These are phyloP conservation scores for Nothopassalora personata DNA, from an alignment of 2,329 filamentous ascomycete species.

Conservation along the genomic window DNA sequence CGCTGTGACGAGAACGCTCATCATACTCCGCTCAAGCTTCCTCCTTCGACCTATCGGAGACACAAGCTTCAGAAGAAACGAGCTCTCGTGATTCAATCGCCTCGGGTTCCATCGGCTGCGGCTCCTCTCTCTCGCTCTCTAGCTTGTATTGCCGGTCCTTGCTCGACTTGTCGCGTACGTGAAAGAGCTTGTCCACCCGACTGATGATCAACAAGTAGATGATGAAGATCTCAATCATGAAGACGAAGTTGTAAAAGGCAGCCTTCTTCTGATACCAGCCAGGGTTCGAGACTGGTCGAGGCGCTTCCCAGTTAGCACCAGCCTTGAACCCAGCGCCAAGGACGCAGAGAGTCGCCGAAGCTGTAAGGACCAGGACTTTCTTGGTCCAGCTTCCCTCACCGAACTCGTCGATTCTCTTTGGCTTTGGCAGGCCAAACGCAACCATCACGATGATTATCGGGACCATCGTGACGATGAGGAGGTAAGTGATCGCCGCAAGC, in stretches of 20 bases:
- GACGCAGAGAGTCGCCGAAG: slow-evolving; percentile 16
- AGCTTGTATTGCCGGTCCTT: slow-evolving; percentile 5
- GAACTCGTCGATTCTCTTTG: slow-evolving; percentile 12
- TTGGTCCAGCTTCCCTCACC: slow-evolving; percentile 17
- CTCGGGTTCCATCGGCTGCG: no score
- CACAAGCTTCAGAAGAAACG: not conserved
- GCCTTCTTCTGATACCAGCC: slow-evolving; percentile 30
- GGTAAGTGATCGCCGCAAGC: slow-evolving; percentile 21
- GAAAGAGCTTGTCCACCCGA: slow-evolving; percentile 27
- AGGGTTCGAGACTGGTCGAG: slow-evolving; percentile 22
- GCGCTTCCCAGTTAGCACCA: slow-evolving; percentile 24
- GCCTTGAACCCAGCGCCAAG: slow-evolving; percentile 25
- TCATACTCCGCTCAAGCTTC: not conserved
- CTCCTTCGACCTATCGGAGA: not conserved
- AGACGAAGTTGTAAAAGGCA: slow-evolving; percentile 28
- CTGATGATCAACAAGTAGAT: slow-evolving; percentile 23
- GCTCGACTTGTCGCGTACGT: slow-evolving; percentile 28
- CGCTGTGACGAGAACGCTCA: not conserved
- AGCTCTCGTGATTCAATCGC: not conserved
- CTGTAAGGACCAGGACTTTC: slow-evolving; percentile 20
- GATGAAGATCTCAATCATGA: slow-evolving; percentile 30
- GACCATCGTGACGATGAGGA: slow-evolving; percentile 22
- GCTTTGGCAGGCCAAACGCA: slow-evolving; percentile 13
- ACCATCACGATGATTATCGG: slow-evolving; percentile 21
- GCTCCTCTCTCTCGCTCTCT: not conserved